Evolutionary conservation across 306 rosid species (phyloP), one percentile per base, ranked within the genome.

Genomic region (cucumber (Cucumis sativus)): DNA sequence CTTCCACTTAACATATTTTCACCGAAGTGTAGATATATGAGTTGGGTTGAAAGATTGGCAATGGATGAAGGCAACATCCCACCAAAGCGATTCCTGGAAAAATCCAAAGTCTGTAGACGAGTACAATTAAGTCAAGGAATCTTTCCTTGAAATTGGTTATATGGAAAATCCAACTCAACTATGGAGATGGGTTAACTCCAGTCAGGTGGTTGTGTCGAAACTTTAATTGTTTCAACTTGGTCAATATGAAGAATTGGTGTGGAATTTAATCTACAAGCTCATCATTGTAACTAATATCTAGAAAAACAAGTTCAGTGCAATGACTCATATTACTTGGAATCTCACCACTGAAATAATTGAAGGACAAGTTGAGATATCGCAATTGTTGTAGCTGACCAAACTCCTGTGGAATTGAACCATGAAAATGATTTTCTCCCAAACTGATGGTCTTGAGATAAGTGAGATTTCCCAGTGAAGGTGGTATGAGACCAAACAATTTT

Each of bases 401-500:
- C 77, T 87, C 84, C 33, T 71, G 82, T 41, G 86, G 88, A 74
- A 81, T 76, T 45, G 40, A 64, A 6, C 84, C 85, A 7, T 51
- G 37, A 5, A 87, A 79, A n/a, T 30, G 56, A 54, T 83, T 84
- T 56, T 37, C 51, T 59, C 2, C n/a, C 16, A 80, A 57, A 73
- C 77, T 76, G 59, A 87, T 79, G 70, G 16, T n/a, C 17, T 60
- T 70, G 64, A 80, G 90, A 56, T 51, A 23, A 64, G 86, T 75
- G 18, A 87, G 82, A 51, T 84, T 84, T 54, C 85, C 86, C 6
- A 84, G 18, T 0, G 84, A 87, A 59, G 82, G 62, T n/a, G 86
- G 56, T 23, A 87, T 5, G 10, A 76, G 45, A 65, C 86, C 86
- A 1, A 15, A 10, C 39, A 80, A 43, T 37, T 35, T 5, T 20